A percentile compares a stretch with the other conserved stretches of the same genome.
phyloP scores from a whole-genome alignment of 306 rosid species.

The Castanea mollissima region DNA sequence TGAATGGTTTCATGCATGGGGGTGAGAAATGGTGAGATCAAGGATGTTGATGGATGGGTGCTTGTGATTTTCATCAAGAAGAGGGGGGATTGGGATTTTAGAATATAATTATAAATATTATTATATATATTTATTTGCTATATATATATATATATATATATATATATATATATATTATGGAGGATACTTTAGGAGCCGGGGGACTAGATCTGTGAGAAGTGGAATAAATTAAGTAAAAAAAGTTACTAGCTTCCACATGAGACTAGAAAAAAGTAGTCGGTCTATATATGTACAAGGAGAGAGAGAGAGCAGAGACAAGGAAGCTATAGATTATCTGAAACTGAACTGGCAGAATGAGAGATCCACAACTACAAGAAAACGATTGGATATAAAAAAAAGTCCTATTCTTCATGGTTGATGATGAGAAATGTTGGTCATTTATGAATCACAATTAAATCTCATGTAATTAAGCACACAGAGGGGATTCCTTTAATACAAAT shows the following conservation, averaged over 20 bases:
- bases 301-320: constrained; percentile 10
- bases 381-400: constrained; percentile 21
- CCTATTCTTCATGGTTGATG: constrained; percentile 18
- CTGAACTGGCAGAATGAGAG: constrained; percentile 43
- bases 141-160: not conserved
- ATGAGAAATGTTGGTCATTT: constrained; percentile 33
- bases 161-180: constrained; percentile 7
- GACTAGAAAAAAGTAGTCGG: constrained; percentile 31
- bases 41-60: constrained; percentile 42
- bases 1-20: constrained; percentile 74
- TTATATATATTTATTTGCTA: no score
- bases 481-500: not conserved
- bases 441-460: constrained; percentile 11
- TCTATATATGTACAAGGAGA: constrained; percentile 12
- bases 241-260: not conserved
- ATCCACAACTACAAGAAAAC: constrained; percentile 32
- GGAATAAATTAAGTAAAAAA: constrained; percentile 43
- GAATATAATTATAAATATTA: constrained; percentile 5
- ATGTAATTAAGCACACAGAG: constrained; percentile 1
- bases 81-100: constrained; percentile 35
- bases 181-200: constrained; percentile 20
- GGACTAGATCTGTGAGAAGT: constrained; percentile 57
- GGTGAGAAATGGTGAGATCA: constrained; percentile 28
- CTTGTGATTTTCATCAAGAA: constrained; percentile 82
- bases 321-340: constrained; percentile 39